Base-by-base conservation (phyloP, 805 yeast genomes). In the Pichia nakasei region DNA sequence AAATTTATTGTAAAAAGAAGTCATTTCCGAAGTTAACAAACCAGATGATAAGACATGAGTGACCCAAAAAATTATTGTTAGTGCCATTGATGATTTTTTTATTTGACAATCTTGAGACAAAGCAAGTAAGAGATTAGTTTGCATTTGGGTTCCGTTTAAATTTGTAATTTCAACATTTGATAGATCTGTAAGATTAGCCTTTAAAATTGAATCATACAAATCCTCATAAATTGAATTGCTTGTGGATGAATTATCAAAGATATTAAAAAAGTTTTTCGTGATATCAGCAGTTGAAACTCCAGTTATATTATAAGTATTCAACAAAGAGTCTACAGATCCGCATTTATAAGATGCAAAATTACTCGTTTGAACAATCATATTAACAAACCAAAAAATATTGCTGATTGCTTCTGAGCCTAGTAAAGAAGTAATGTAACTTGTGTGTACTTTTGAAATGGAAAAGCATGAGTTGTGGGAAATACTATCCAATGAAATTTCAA, bases 341-440 rank as follows among this genome's bases (percentile, higher is more conserved):
- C 67, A 63, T 20, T 57, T 51, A 52, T 56, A 48, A 12, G 57
- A 50, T 1, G 59, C 61, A 43, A 50, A 57, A 31, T 51, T 42
- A n/a, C 62, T 50, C 2, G 55, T 43, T 13, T 54, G 52, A 37
- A 58, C 45, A 32, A 59, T 51, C 17, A 52, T 48, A 20, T 48
- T 51, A 18, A 55, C 53, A 22, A 59, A 47, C 52, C 56, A 56
- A 27, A 53, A 42, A 5, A 57, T 55, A 50, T 58, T 37, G 2
- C 58, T 47, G 5, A 53, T 24, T 6, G 52, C 18, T 44, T 63
- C 65, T 50, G 65, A 47, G 46, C 51, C 64, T n/a, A 66, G 49
- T 24, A 69, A 52, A 5, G 66, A 62, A 19, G 67, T 59, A 39
- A 68, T 65, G 67, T 70, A 68, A 33, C 60, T 52, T 15, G 70